Evolutionary conservation across 208 protist species (phyloP).

Genomic region (Naegleria lovaniensis): DNA sequence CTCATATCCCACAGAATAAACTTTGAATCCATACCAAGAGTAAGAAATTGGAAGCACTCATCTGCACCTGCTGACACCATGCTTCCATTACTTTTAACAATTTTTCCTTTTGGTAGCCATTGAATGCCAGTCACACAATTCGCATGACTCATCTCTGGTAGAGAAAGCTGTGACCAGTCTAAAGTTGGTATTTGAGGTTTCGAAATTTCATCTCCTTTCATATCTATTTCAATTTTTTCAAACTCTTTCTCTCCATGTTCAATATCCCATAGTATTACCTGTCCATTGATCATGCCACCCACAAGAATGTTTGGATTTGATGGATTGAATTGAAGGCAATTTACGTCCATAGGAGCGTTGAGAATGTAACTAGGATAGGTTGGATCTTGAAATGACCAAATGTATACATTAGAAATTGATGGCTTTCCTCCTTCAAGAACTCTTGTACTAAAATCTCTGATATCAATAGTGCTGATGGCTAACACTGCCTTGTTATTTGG

Average conservation of each 20-base stretch:
- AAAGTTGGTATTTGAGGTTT: conserved; percentile 14
- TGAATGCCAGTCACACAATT: conserved; percentile 1
- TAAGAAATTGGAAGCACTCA: conserved; percentile 66
- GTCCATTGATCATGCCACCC: conserved; percentile 73
- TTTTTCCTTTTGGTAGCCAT: conserved; percentile 33
- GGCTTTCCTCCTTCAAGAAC: neutral
- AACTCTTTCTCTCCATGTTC: conserved; percentile 28
- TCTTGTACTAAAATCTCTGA: neutral
- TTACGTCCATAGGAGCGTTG: conserved; percentile 71
- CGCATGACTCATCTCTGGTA: conserved; percentile 62
- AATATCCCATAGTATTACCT: conserved; percentile 78
- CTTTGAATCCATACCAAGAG: conserved; percentile 69
- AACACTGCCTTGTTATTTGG: neutral
- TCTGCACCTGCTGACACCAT: conserved; percentile 27
- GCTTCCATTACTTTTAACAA: conserved; percentile 13
- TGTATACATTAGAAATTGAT: conserved; percentile 59
- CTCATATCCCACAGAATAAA: conserved; percentile 77
- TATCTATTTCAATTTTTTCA: neutral
- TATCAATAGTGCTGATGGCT: neutral
- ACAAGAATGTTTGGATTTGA: conserved; percentile 63
- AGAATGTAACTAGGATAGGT: conserved; percentile 77
- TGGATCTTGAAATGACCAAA: conserved; percentile 77
- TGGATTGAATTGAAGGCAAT: conserved; percentile 73
- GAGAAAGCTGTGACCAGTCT: conserved; percentile 19
- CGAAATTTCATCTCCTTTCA: neutral